These are phyloP conservation scores for Rhizopogon roseolus DNA, from an alignment of 768 basidiomycete species.

Conservation along the genomic window DNA sequence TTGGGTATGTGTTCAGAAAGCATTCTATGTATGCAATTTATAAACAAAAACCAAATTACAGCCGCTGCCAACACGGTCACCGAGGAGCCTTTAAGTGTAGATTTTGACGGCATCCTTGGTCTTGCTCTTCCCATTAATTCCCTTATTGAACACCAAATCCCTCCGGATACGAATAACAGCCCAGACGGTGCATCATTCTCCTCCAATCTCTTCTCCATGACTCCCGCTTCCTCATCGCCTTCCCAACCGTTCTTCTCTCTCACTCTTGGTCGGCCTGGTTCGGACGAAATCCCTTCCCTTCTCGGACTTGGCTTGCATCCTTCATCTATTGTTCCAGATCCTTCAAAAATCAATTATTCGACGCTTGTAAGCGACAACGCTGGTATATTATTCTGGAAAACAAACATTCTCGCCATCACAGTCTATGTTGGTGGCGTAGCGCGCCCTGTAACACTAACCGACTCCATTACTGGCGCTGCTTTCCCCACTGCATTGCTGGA, in stretches of 20 bases:
- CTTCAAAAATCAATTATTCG: constrained; percentile 46
- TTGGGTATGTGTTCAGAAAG: constrained; percentile 38
- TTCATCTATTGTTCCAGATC: constrained; percentile 42
- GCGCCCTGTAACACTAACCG: constrained; percentile 36
- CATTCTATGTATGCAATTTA: background rate
- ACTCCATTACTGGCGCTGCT: constrained; percentile 31
- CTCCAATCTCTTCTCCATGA: constrained; percentile 69
- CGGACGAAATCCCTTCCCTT: constrained; percentile 45
- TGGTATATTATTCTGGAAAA: constrained; percentile 62
- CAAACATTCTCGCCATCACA: constrained; percentile 49
- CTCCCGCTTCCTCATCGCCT: constrained; percentile 48
- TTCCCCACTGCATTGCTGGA: constrained; percentile 69
- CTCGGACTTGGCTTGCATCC: constrained; percentile 74
- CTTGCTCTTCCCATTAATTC: constrained; percentile 72
- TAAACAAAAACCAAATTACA: constrained; percentile 21
- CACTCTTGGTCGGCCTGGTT: constrained; percentile 65
- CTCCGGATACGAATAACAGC: constrained; percentile 41
- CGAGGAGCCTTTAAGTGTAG: constrained; percentile 50
- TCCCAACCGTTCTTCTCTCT: constrained; percentile 62
- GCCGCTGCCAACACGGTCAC: constrained; percentile 54
- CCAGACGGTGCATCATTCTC: constrained; percentile 65
- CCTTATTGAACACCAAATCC: constrained; percentile 50
- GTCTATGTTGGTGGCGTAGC: constrained; percentile 49
- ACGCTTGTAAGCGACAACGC: constrained; percentile 33
- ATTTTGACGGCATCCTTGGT: constrained; percentile 68